Conservation (phyloP, 345 rosid species). For the Firmiana major region DNA sequence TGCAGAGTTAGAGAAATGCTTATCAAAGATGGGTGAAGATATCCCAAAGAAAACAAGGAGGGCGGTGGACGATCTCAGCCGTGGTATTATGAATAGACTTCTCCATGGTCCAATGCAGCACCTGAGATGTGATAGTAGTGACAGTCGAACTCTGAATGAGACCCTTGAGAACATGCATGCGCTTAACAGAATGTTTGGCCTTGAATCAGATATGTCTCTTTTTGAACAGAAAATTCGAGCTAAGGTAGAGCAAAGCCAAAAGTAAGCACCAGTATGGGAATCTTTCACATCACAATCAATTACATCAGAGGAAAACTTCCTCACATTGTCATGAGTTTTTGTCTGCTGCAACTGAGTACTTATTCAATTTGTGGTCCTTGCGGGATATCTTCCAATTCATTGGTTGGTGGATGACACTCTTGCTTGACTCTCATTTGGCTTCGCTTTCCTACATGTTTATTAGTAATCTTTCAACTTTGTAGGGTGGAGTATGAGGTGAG, state of each 20-base stretch:
- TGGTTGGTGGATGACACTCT: slow-evolving; percentile 18
- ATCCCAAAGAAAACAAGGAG: slow-evolving; percentile 76
- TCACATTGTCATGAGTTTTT: slow-evolving; percentile 7
- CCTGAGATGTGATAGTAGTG: slow-evolving; percentile 87
- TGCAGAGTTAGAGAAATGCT: slow-evolving; percentile 81
- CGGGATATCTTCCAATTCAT: slow-evolving; percentile 23
- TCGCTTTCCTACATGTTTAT: slow-evolving; percentile 1
- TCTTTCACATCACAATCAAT: background rate
- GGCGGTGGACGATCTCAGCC: slow-evolving; percentile 88
- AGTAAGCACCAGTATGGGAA: slow-evolving; percentile 20
- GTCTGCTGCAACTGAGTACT: background rate
- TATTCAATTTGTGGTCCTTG: slow-evolving; percentile 19
- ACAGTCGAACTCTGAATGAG: slow-evolving; percentile 69
- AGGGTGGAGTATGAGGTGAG: slow-evolving; percentile 19
- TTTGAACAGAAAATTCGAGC: slow-evolving; percentile 84
- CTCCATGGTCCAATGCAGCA: slow-evolving; percentile 99
- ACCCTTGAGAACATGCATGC: slow-evolving; percentile 98
- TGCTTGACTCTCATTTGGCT: slow-evolving; percentile 17
- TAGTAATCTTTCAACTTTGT: slow-evolving; percentile 9
- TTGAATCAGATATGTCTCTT: slow-evolving; percentile 67
- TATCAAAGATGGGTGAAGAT: slow-evolving; percentile 92
- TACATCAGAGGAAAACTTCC: slow-evolving; percentile 31
- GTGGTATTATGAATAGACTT: slow-evolving; percentile 89
- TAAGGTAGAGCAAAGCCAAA: slow-evolving; percentile 57
- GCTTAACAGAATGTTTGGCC: slow-evolving; percentile 87